A percentile compares a stretch with the other conserved stretches of the same genome.
phyloP scores from a whole-genome alignment of 164 flowering plant genomes.

The Vitis cinerea region DNA sequence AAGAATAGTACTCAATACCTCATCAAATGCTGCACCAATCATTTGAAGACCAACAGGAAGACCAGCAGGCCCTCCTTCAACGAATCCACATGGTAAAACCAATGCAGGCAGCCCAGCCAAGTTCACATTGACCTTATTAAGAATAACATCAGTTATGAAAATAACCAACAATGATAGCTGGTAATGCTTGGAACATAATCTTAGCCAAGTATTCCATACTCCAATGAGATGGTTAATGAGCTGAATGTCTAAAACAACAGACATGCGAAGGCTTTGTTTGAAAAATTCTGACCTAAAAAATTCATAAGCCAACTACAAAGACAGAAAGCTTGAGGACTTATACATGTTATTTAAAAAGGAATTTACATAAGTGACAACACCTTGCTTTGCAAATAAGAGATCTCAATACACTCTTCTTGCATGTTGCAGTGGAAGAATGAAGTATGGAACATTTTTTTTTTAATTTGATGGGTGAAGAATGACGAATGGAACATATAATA shows the following conservation, averaged over 20 bases:
- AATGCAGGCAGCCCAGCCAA: slow-evolving; percentile 96
- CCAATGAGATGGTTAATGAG: no score
- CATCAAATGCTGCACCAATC: slow-evolving; percentile 91
- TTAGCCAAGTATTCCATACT: neutral
- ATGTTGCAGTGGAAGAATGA: no score
- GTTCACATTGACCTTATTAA: slow-evolving; percentile 91
- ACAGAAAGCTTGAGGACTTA: neutral
- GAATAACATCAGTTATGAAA: slow-evolving; percentile 1
- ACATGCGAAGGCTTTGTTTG: no score
- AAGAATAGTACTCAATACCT: slow-evolving; percentile 41
- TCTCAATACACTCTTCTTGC: no score
- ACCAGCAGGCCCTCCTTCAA: slow-evolving; percentile 58
- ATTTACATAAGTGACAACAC: no score
- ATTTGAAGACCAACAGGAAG: slow-evolving; percentile 97
- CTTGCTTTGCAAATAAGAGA: no score
- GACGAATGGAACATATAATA: neutral
- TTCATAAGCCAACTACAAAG: no score
- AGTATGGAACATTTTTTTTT: no score
- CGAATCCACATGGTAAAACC: slow-evolving; percentile 94
- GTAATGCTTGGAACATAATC: neutral
- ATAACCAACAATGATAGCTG: neutral
- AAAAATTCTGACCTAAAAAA: no score
- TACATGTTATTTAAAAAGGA: neutral
- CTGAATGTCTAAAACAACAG: no score
- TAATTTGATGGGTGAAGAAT: no score